phyloP scores from a whole-genome alignment of 306 rosid species.

The Elaeagnus macrophylla region DNA sequence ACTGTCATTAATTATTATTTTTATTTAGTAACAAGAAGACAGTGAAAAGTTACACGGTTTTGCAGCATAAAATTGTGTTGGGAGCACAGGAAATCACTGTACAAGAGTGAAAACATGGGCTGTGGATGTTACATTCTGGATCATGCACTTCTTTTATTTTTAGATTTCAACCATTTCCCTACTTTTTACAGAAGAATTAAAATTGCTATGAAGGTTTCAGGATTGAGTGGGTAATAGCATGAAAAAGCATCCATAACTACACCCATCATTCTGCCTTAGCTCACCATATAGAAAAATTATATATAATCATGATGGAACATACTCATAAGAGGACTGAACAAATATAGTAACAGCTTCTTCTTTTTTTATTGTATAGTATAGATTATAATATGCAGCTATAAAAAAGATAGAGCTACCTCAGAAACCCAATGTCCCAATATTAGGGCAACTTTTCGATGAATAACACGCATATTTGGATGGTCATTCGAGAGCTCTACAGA shows the following conservation, averaged over 20 bases:
- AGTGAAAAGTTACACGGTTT: too few relatives aligned
- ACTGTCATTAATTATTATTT: too few relatives aligned
- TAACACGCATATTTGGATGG: conserved; percentile 74
- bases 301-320: not conserved
- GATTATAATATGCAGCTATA: conserved; percentile 8
- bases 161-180: not conserved
- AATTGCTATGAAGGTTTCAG: not conserved
- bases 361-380: not conserved
- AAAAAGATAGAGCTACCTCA: conserved; percentile 50
- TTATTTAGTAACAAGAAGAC: too few relatives aligned
- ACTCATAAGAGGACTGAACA: conserved; percentile 10
- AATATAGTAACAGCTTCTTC: not conserved
- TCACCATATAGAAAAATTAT: not conserved
- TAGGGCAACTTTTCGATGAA: conserved; percentile 85
- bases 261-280: not conserved
- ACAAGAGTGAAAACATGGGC: too few relatives aligned
- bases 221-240: not conserved
- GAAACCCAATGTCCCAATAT: conserved; percentile 98
- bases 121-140: not conserved
- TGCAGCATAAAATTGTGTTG: too few relatives aligned
- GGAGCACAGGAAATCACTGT: too few relatives aligned
- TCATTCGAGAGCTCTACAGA: conserved; percentile 82
- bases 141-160: not conserved
- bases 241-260: not conserved
- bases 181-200: not conserved